phyloP scores from a whole-genome alignment of 345 rosid genomes.

The Geranium rotundifolium region DNA sequence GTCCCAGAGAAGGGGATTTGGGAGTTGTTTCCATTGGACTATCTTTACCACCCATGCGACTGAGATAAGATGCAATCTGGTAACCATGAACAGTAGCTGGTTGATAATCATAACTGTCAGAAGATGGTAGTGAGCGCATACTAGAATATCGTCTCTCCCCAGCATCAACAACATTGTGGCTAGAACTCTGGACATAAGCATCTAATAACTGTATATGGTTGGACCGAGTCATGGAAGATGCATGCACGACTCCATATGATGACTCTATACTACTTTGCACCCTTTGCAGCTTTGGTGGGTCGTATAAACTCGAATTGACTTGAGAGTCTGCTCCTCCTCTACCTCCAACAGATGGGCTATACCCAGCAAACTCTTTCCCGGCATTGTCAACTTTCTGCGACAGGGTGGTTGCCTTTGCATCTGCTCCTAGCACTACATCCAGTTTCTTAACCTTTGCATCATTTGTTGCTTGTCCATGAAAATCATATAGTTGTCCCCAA shows the following conservation, averaged over 20 bases:
- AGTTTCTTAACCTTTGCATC: constrained; percentile 60
- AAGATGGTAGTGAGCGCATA: constrained; percentile 50
- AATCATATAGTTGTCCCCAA: constrained; percentile 88
- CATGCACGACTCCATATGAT: constrained; percentile 44
- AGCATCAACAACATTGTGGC: constrained; percentile 30
- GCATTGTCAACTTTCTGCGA: constrained; percentile 4
- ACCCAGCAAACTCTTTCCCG: constrained; percentile 39
- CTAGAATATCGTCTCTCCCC: constrained; percentile 70
- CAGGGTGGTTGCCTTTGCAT: constrained; percentile 31
- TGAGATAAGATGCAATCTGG: constrained; percentile 50
- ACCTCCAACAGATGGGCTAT: constrained; percentile 32
- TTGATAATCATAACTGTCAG: constrained; percentile 53
- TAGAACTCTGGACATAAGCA: constrained; percentile 43
- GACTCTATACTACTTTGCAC: constrained; percentile 45
- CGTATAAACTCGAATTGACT: constrained; percentile 34
- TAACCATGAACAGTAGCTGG: constrained; percentile 74
- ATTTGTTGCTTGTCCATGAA: constrained; percentile 54
- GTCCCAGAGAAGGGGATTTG: constrained; percentile 35
- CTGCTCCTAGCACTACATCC: constrained; percentile 43
- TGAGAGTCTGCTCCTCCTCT: constrained; percentile 51
- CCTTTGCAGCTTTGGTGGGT: constrained; percentile 50
- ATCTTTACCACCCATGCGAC: constrained; percentile 42
- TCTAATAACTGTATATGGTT: constrained; percentile 41
- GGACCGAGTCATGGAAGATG: constrained; percentile 51
- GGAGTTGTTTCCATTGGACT: constrained; percentile 30